These are phyloP conservation scores for Boletus subcaerulescens DNA, from an alignment of 768 basidiomycete species.

Conservation along the genomic window DNA sequence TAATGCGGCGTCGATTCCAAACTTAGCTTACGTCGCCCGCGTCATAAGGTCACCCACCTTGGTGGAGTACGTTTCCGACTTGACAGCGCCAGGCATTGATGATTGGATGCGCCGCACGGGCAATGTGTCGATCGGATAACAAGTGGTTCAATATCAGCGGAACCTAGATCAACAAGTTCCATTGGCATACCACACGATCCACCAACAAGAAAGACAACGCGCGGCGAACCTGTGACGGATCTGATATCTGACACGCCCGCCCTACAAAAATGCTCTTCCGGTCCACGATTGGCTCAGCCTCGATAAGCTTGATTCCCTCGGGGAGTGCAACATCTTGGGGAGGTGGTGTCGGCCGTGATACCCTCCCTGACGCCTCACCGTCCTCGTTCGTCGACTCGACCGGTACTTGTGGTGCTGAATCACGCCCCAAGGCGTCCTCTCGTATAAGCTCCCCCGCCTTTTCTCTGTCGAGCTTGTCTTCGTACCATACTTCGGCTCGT, in stretches of 20 bases:
- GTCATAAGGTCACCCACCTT: slow-evolving; percentile 46
- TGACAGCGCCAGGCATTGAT: slow-evolving; percentile 85
- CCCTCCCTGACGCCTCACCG: slow-evolving; percentile 1
- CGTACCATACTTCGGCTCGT: slow-evolving; percentile 65
- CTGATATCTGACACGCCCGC: slow-evolving; percentile 73
- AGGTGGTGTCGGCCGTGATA: background rate
- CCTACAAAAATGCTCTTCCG: slow-evolving; percentile 86
- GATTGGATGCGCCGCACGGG: slow-evolving; percentile 73
- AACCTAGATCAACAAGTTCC: slow-evolving; percentile 44
- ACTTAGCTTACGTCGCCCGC: background rate
- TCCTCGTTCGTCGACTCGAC: background rate
- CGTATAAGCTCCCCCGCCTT: slow-evolving; percentile 53
- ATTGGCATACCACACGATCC: background rate
- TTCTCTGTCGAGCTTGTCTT: slow-evolving; percentile 56
- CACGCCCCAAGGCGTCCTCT: slow-evolving; percentile 43
- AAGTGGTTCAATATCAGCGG: slow-evolving; percentile 63
- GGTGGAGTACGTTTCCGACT: slow-evolving; percentile 62
- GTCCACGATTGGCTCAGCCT: slow-evolving; percentile 80
- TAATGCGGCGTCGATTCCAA: background rate
- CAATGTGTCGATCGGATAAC: slow-evolving; percentile 67
- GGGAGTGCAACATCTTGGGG: slow-evolving; percentile 39
- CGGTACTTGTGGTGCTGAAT: slow-evolving; percentile 11
- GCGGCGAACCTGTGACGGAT: slow-evolving; percentile 64
- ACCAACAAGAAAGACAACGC: background rate
- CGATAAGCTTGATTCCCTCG: slow-evolving; percentile 60